Evolutionary conservation across 1,284 basidiomycete species (phyloP), one percentile per base, ranked within the genome.

Genomic region (Xerocomus minutiporus): DNA sequence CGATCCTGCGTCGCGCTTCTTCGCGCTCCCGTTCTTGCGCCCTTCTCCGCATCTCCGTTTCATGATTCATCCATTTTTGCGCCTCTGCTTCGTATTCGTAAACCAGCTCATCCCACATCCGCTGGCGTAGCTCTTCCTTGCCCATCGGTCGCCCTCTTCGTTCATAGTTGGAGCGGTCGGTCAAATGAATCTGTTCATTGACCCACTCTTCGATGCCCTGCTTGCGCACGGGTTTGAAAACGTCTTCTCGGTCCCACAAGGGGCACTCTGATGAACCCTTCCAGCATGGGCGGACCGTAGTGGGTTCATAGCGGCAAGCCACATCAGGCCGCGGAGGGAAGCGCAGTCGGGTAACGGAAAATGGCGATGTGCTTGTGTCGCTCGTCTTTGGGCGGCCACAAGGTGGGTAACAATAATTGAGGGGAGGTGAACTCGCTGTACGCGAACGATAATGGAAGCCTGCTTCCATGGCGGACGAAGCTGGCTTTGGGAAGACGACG

Each of bases 191-290:
- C 65, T 81, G 82, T 58, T 81, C 75, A 44, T 75, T 66, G 46
- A 84, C 78, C 83, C 85, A 85, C 51, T 76, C 73, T 51, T 83
- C 79, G 29, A 80, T 82, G 57, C 75, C 79, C 60, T 74, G 71
- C 59, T 71, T 75, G 58, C 73, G 71, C 54, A 71, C 70, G 52
- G 75, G 70, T 42, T 71, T 72, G 50, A 70, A 69, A 41, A 64
- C 64, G 57, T 81, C 77, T 62, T 84, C 78, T 48, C 75, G 72
- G 15, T 77, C 75, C 80, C 83, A 83, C 9, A 77, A 70, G 58
- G 76, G 80, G 12, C 76, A 76, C 54, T 77, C 69, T 40, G 64
- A 72, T 67, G 76, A 73, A 50, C 76, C 75, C 57, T 74, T 63
- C 69, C 74, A 73, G 8, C 69, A 73, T 31, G 62, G 48, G 43